These are phyloP conservation scores for Phytopythium boreale DNA, from an alignment of 352 stramenopile genomes.

Conservation along the genomic window DNA sequence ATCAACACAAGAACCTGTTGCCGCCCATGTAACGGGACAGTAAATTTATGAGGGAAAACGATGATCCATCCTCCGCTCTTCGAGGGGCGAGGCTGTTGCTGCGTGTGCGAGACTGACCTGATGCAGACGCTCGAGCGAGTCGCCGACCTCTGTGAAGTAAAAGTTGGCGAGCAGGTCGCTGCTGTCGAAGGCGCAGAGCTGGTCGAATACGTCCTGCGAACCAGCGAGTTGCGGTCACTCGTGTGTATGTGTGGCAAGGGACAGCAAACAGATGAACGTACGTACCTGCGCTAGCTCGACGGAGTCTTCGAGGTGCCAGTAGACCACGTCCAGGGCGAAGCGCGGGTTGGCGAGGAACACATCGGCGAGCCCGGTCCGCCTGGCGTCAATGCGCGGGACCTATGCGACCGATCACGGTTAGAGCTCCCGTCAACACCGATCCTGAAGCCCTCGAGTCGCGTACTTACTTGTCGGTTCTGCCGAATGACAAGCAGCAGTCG, in stretches of 20 bases:
- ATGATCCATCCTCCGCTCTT: not conserved
- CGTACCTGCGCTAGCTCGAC: slow-evolving; percentile 32
- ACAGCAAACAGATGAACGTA: not conserved
- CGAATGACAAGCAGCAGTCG: slow-evolving; percentile 29
- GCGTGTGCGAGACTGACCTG: slow-evolving; percentile 31
- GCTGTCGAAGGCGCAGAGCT: slow-evolving; percentile 46
- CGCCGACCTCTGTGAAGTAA: slow-evolving; percentile 49
- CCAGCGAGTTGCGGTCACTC: not conserved
- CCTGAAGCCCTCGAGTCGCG: not conserved
- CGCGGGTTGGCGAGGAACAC: slow-evolving; percentile 27
- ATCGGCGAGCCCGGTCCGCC: slow-evolving; percentile 10
- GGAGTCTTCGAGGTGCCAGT: slow-evolving; percentile 40
- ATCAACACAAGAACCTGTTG: slow-evolving; percentile 36
- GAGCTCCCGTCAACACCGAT: not conserved
- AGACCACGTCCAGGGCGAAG: slow-evolving; percentile 44
- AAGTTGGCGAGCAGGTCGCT: slow-evolving; percentile 37
- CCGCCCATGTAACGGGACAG: not conserved
- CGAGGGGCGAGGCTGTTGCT: slow-evolving; percentile 17
- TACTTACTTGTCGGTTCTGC: slow-evolving; percentile 27
- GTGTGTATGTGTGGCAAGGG: not conserved
- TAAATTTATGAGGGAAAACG: not conserved
- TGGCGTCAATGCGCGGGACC: slow-evolving; percentile 15
- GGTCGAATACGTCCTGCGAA: slow-evolving; percentile 31
- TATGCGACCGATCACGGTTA: slow-evolving; percentile 8
- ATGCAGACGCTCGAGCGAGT: slow-evolving; percentile 48